Percentiles rank a stretch among this genome's conserved stretches.
These are phyloP conservation scores for Aspergillus arachidicola DNA, from an alignment of 2,329 filamentous ascomycete genomes.

Conservation along the genomic window DNA sequence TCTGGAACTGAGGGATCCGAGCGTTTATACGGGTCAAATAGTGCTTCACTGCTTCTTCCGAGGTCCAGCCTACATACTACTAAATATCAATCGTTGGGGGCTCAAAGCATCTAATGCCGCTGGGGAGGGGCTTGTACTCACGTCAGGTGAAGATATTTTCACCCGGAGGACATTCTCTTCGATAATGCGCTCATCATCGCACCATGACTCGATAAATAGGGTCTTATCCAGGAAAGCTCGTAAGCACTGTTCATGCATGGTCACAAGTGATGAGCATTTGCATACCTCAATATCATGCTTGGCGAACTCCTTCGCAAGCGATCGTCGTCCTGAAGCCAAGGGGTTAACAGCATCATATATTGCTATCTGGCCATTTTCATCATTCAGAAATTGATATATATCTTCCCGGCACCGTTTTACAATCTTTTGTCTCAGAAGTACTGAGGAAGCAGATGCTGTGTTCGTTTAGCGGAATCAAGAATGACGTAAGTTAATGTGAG, in stretches of 20 bases:
- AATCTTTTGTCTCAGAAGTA: constrained; percentile 95
- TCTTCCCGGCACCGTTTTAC: constrained; percentile 96
- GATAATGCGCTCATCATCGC: constrained; percentile 89
- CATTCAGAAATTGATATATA: constrained; percentile 93
- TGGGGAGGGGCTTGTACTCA: constrained; percentile 48
- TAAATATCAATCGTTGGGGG: constrained; percentile 5
- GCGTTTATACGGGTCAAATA: constrained; percentile 88
- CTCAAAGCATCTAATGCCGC: constrained; percentile 11
- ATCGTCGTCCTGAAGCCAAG: constrained; percentile 75
- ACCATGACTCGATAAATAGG: constrained; percentile 93
- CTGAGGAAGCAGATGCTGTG: constrained; percentile 76
- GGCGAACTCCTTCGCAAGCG: constrained; percentile 92
- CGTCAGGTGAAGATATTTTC: constrained; percentile 96
- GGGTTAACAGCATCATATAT: constrained; percentile 99
- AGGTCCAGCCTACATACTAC: constrained; percentile 86
- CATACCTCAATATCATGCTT: constrained; percentile 89
- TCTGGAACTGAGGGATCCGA: constrained; percentile 94
- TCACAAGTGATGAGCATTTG: background rate
- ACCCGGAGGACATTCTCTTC: constrained; percentile 96
- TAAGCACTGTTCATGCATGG: background rate
- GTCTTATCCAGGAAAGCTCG: constrained; percentile 61
- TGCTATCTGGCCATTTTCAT: constrained; percentile 96
- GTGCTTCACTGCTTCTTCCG: constrained; percentile 87
- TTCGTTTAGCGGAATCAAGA: constrained; percentile 20
- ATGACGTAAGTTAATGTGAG: background rate